Evolutionary conservation across 208 protist genomes (phyloP).

Genomic region (Trypanosoma melophagium): DNA sequence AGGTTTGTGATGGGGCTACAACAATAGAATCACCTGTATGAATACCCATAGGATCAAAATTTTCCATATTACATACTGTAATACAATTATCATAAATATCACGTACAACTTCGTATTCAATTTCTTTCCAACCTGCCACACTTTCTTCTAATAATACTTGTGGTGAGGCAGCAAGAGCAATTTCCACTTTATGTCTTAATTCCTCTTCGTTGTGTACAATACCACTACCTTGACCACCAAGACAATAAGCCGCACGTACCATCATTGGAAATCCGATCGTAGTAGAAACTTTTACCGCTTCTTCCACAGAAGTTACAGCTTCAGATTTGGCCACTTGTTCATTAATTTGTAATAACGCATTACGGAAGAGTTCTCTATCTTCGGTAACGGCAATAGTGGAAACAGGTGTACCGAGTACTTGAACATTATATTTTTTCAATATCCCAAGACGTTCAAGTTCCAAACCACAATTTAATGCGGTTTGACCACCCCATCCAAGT

Average conservation of each 20-base stretch:
- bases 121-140: conserved; percentile 99
- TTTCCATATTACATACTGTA: conserved; percentile 99
- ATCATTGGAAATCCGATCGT: conserved; percentile 97
- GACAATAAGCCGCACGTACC: conserved; percentile 96
- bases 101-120: conserved; percentile 99
- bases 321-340: conserved; percentile 89
- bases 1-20: conserved; percentile 97
- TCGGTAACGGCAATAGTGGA: conserved; percentile 96
- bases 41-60: conserved; percentile 97
- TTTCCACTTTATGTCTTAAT: conserved; percentile 76
- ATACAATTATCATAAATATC: conserved; percentile 99
- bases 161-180: conserved; percentile 84
- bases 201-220: conserved; percentile 92
- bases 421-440: conserved; percentile 93
- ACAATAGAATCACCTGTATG: conserved; percentile 99
- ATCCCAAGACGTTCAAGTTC: conserved; percentile 91
- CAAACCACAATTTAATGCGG: conserved; percentile 98
- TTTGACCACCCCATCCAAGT: conserved; percentile 98
- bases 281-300: conserved; percentile 61
- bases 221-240: conserved; percentile 98
- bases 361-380: conserved; percentile 97
- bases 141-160: conserved; percentile 98
- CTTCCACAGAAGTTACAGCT: conserved; percentile 76
- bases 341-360: conserved; percentile 95
- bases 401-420: conserved; percentile 95